A percentile compares a stretch with the other conserved stretches of the same genome.
Conservation (phyloP, 2,329 filamentous ascomycete genomes). For the Penicillium rolfsii region DNA sequence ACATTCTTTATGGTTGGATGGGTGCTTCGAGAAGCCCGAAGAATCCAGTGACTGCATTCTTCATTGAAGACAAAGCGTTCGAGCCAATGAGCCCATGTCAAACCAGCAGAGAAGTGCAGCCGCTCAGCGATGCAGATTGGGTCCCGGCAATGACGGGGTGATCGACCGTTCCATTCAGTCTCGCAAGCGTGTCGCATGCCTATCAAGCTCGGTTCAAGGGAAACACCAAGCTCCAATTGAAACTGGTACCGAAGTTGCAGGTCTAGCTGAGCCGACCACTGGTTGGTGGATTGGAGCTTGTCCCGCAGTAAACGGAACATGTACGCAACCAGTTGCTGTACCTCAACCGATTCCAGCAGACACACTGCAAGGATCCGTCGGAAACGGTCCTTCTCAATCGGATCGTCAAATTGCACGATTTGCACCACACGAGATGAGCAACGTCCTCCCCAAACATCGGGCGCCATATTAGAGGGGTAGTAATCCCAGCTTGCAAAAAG, state of each 20-base stretch:
- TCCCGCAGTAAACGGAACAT: constrained; percentile 42
- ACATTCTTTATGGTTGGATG: constrained; percentile 33
- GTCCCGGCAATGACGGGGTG: constrained; percentile 32
- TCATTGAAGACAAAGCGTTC: constrained; percentile 26
- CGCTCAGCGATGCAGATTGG: constrained; percentile 31
- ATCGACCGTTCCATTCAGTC: constrained; percentile 38
- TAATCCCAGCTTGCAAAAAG: constrained; percentile 39
- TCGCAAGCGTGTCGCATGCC: constrained; percentile 37
- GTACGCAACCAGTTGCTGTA: constrained; percentile 31
- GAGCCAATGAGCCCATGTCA: constrained; percentile 21
- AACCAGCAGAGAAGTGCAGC: constrained; percentile 22
- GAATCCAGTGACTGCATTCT: constrained; percentile 37
- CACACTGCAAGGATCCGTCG: constrained; percentile 38
- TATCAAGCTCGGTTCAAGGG: constrained; percentile 18
- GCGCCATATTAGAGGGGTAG: constrained; percentile 16
- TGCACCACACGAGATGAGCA: constrained; percentile 29
- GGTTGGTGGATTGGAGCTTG: constrained; percentile 26
- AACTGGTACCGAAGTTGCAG: constrained; percentile 32
- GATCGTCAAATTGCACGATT: constrained; percentile 31
- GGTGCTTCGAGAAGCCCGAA: constrained; percentile 36
- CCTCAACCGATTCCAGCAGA: constrained; percentile 26
- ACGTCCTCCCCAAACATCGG: constrained; percentile 16
- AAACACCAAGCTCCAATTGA: constrained; percentile 27
- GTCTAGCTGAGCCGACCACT: constrained; percentile 25
- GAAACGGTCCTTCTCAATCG: constrained; percentile 38